Evolutionary conservation across 345 rosid species (phyloP), one percentile per base, ranked within the genome.

Genomic region (Euphorbia pulcherrima): DNA sequence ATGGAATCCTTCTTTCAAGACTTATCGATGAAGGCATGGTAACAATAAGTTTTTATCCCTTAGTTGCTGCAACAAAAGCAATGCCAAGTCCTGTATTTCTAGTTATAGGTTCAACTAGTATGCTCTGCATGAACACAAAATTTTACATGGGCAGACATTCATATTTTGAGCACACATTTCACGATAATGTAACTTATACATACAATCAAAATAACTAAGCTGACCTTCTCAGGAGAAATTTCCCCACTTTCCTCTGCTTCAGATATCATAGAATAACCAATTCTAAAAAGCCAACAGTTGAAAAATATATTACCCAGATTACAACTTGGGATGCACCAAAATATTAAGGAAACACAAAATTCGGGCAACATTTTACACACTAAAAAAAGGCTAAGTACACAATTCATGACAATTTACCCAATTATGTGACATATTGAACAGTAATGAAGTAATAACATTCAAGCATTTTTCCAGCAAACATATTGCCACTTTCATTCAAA

Each of bases 21-120:
- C 85, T 79, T 54, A 90, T 82, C n/a, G 98, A 93, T 59, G 98
- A 89, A 46, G 95, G 98, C 98, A 93, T 90, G 21, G 95, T 85
- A 67, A 85, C 86, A 35, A 86, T 89, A 67, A 93, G 86, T 63
- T 87, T 89, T 72, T 89, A 90, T 18, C 94, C 95, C 83, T 84
- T 93, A 40, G 83, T 79, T 37, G 97, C 96, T 8, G 96, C 97
- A 64, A 89, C 97, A 74, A 93, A 90, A 29, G 97, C 96, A 51
- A 93, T 82, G 47, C 90, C 94, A 2, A 93, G 89, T 53, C 97
- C 97, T 50, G 97, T 93, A 70, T 90, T 93, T 67, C 97, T 97
- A 41, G 80, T 89, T 35, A 95, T 89, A 29, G 97, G 94, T 78
- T 90, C 97, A 67, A 90, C 91, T 62, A 87, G 72, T 46, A 80